Percentiles rank a stretch among this genome's conserved stretches.
Evolutionary conservation across 2,329 filamentous ascomycete species (phyloP).

Genomic region (Meredithiella fracta): DNA sequence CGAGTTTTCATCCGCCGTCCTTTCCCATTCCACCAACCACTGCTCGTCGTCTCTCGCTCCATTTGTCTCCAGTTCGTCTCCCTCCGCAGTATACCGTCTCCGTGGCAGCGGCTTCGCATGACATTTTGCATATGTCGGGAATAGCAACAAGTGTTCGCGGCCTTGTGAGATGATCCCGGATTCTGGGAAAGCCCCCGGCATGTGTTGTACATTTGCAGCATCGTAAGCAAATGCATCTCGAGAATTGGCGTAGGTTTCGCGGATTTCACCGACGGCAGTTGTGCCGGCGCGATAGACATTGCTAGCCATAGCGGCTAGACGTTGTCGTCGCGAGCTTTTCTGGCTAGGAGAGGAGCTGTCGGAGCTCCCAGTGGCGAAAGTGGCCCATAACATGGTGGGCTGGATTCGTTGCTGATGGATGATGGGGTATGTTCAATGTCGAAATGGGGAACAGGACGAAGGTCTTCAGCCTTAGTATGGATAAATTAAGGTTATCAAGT

Average conservation of each 20-base stretch:
- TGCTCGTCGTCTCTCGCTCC: slow-evolving; percentile 49
- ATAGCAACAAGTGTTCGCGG: slow-evolving; percentile 83
- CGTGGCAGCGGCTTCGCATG: slow-evolving; percentile 26
- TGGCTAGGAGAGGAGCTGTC: slow-evolving; percentile 26
- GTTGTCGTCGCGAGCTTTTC: slow-evolving; percentile 58
- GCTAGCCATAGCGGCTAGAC: slow-evolving; percentile 50
- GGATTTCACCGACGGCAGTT: slow-evolving; percentile 37
- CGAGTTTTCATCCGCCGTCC: slow-evolving; percentile 64
- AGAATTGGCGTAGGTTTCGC: slow-evolving; percentile 42
- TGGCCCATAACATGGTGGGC: slow-evolving; percentile 8
- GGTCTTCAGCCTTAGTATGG: no score
- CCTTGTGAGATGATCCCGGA: slow-evolving; percentile 65
- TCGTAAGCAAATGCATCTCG: slow-evolving; percentile 22
- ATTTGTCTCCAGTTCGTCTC: slow-evolving; percentile 22
- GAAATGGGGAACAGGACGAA: no score
- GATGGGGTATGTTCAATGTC: no score
- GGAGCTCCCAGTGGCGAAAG: slow-evolving; percentile 13
- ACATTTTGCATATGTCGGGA: slow-evolving; percentile 77
- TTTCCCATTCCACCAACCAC: slow-evolving; percentile 65
- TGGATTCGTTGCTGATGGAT: no score
- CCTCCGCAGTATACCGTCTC: slow-evolving; percentile 2
- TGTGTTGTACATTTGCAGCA: slow-evolving; percentile 23
- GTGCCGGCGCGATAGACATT: slow-evolving; percentile 40
- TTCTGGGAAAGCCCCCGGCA: slow-evolving; percentile 68
- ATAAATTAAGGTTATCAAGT: no score